Evolutionary conservation across 2,329 filamentous ascomycete species (phyloP).

Genomic region (Ophiostoma sp.): DNA sequence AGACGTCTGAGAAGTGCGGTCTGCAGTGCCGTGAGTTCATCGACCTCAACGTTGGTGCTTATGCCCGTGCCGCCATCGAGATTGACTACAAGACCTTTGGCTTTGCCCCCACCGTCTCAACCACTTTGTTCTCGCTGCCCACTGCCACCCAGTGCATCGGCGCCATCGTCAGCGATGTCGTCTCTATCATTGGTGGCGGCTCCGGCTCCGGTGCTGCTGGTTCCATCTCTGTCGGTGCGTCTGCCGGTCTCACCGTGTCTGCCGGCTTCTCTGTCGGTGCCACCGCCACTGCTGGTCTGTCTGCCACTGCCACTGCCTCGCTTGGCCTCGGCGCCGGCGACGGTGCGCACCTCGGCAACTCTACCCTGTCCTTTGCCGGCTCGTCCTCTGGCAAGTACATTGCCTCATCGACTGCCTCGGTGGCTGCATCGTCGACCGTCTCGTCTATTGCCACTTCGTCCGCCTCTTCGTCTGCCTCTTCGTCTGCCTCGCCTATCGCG

Average conservation of each 20-base stretch:
- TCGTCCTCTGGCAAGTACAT: not conserved
- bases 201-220: not conserved
- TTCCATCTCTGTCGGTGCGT: no score
- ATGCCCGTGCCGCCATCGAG: constrained; percentile 35
- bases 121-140: constrained; percentile 37
- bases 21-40: constrained; percentile 37
- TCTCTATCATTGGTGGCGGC: not conserved
- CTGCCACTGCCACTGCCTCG: not conserved
- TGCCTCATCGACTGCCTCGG: not conserved
- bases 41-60: constrained; percentile 39
- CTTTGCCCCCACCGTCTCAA: constrained; percentile 40
- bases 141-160: constrained; percentile 37
- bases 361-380: not conserved
- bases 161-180: constrained; percentile 10
- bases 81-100: constrained; percentile 38
- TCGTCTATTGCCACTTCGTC: constrained; percentile 15
- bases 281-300: not conserved
- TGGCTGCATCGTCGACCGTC: not conserved
- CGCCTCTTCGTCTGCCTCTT: not conserved
- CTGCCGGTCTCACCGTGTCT: not conserved
- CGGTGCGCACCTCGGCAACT: not conserved
- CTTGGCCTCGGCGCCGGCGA: not conserved
- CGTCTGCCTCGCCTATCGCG: not conserved
- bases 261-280: not conserved
- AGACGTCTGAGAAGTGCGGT: constrained; percentile 36